Conservation (phyloP, 1,139 yeast species). For the Lodderomyces margitis region DNA sequence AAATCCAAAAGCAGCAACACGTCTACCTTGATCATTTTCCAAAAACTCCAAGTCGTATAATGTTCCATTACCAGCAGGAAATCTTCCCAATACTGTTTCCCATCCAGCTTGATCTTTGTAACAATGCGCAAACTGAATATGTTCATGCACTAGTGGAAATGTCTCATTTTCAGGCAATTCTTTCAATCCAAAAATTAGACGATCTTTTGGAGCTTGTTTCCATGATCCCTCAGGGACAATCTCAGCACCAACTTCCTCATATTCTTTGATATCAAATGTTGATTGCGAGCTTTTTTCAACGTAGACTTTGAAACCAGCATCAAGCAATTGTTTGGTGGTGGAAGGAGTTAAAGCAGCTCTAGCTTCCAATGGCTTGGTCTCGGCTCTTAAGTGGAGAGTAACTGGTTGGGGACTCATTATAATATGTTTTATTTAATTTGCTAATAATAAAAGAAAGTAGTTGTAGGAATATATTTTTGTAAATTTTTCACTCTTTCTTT, state of each 20-base stretch:
- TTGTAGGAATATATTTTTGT: not conserved
- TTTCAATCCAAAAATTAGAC: constrained; percentile 89
- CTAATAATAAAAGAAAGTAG: not conserved
- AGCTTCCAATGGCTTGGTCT: constrained; percentile 94
- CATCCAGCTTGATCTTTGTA: constrained; percentile 97
- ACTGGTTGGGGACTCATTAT: constrained; percentile 31
- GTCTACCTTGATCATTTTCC: constrained; percentile 91
- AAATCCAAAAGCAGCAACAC: constrained; percentile 98
- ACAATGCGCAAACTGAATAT: constrained; percentile 98
- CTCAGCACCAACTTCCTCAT: constrained; percentile 74
- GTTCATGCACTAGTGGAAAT: constrained; percentile 93
- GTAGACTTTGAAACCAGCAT: constrained; percentile 83
- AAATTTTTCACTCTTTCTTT: not conserved
- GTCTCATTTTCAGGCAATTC: constrained; percentile 89
- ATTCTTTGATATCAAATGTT: constrained; percentile 72
- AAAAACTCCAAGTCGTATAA: constrained; percentile 92
- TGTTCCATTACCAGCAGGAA: constrained; percentile 87
- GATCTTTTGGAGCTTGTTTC: constrained; percentile 84
- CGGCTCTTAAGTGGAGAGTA: constrained; percentile 84
- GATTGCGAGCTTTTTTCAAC: constrained; percentile 89
- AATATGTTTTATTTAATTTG: no score
- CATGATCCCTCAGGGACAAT: constrained; percentile 93
- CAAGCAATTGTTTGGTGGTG: constrained; percentile 77
- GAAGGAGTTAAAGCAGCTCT: constrained; percentile 96
- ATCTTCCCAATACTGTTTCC: constrained; percentile 84